Base-by-base conservation (phyloP, 2,329 filamentous ascomycete genomes). In the Colletotrichum aenigma region DNA sequence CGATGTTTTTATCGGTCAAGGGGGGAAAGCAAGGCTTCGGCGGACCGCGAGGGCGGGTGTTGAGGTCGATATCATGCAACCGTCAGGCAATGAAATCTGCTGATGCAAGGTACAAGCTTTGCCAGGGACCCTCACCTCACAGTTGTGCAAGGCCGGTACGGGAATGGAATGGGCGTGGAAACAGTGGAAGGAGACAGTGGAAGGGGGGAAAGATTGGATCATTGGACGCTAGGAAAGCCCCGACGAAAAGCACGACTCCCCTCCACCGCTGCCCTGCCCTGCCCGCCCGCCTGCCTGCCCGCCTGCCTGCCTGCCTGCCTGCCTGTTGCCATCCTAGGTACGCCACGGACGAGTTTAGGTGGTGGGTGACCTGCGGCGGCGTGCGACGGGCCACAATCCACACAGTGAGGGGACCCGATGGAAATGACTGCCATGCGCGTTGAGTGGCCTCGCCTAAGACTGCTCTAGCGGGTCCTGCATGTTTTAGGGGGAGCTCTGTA, bases 91-190 rank as follows among this genome's bases (percentile, higher is more conserved):
- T 55, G 55, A 52, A 70, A 66, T 76, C 74, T 76, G 74, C 74
- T 74, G 74, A 74, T 75, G 74, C 74, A 76, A 76, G 74, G 74
- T 70, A 76, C 74, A 69, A 73, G 73, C 73, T 75, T 64, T 75
- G 56, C 62, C 38, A 56, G 73, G 70, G 73, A 64, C 73, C 73
- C 73, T 75, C 73, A 66, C 73, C 73, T 75, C 73, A 66, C 36
- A 61, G 58, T 61, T 48, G 32, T 58, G 56, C 69, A 73, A 68
- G 73, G 43, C 69, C 66, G 64, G 70, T 21, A 56, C 56, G 43
- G 62, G 56, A 73, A 73, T 62, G 65, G 70, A 70, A 70, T 62
- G 36, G 67, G 56, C 28, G 56, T 52, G 67, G 69, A 61, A 48
- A 24, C 66, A 60, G 55, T 60, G 66, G 34, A 32, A 67, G 30